Conservation (phyloP, 2,329 filamentous ascomycete genomes). For the Biscogniauxia marginata region DNA sequence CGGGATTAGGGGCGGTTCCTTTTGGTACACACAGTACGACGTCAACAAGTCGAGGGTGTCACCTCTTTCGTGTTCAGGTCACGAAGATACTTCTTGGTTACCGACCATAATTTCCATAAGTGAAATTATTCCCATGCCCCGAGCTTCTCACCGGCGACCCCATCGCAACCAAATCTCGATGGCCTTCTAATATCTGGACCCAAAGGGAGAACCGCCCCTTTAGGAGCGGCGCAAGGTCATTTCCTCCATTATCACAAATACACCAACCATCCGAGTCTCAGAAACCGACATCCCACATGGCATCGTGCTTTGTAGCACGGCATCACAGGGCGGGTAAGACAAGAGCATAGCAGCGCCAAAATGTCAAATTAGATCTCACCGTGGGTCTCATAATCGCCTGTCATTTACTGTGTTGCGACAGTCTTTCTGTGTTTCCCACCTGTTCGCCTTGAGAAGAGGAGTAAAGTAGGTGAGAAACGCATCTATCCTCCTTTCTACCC, state of each 20-base stretch:
- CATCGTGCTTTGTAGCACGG: neutral
- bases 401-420: neutral
- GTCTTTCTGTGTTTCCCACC: neutral
- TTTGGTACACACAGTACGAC: neutral
- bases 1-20: neutral
- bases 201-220: neutral
- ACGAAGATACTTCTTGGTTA: too few relatives aligned
- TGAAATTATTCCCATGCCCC: neutral
- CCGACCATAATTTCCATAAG: neutral
- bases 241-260: neutral
- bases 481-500: neutral
- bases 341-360: neutral
- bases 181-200: neutral
- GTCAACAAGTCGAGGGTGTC: neutral
- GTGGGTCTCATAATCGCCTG: neutral
- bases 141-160: neutral
- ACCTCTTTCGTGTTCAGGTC: neutral
- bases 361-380: neutral
- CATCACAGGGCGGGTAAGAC: neutral
- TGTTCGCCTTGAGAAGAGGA: neutral
- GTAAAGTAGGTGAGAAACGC: neutral
- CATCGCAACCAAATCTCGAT: neutral
- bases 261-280: neutral
- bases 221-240: neutral
- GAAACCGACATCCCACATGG: neutral